Evolutionary conservation across 192 early-diverging fungal species (phyloP), one percentile per base, ranked within the genome.

Genomic region (Coemansia sp.): DNA sequence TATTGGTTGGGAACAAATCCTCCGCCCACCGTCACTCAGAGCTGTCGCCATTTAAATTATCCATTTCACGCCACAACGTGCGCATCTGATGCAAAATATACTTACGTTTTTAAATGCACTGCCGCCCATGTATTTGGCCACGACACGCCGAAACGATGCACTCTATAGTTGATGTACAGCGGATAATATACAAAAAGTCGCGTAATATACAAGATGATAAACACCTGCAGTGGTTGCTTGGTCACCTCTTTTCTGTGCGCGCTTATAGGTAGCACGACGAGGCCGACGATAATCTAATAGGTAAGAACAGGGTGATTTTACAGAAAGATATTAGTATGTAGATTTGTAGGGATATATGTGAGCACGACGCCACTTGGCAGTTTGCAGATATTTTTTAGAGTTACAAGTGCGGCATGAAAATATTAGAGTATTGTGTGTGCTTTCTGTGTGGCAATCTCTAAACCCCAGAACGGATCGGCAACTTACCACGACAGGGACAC

Each of bases 101-200:
- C 62, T 64, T 53, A 64, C 62, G 11, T 22, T 38, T 51, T 40
- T 23, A 61, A 24, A 40, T 27, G 44, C 10, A 11, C 27, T 5
- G 25, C 38, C 5, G 52, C 27, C 19, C 14, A 24, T 17, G 19
- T 10, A 25, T 39, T 43, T 8, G 58, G 24, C 48, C 47, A 46
- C 17, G 25, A 27, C 27, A n/a, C 18, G 18, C 25, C 48, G 24
- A 47, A 42, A 17, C 87, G 84, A 57, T 83, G 71, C 38, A 89
- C 65, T 44, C 83, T 78, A 30, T 80, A 73, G 57, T 78, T 84
- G 24, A 88, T 55, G 23, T 81, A 82, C 15, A 92, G 80, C 24
- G 90, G 90, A 34, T 82, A 80, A 17, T 78, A 77, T 30, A 89
- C 34, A 17, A 83, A 59, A 15, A 86, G 62, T 18, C 86, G 78